phyloP scores from a whole-genome alignment of 2,329 filamentous ascomycete species.

The Hypomyces perniciosus region DNA sequence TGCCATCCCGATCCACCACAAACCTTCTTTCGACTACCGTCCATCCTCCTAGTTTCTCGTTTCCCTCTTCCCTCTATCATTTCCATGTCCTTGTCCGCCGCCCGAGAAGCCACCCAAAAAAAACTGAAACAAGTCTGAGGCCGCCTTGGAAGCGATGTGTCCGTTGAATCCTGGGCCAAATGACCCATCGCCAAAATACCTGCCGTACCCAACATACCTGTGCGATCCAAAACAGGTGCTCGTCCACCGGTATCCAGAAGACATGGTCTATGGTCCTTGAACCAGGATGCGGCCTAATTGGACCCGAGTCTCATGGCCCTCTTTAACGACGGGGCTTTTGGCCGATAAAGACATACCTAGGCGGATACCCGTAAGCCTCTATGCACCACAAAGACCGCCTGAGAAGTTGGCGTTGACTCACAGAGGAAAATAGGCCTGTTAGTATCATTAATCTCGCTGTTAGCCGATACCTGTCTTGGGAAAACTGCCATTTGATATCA shows the following conservation, averaged over 20 bases:
- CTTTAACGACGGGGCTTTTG: slow-evolving; percentile 36
- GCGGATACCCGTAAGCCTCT: slow-evolving; percentile 9
- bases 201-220: no score
- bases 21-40: slow-evolving; percentile 15
- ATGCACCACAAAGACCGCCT: neutral
- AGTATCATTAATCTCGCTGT: neutral
- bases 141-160: no score
- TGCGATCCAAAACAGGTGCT: no score
- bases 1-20: slow-evolving; percentile 7
- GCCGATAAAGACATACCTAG: slow-evolving; percentile 57
- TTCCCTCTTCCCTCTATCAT: slow-evolving; percentile 4
- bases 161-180: no score
- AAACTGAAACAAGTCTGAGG: no score
- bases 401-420: slow-evolving; percentile 32
- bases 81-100: neutral
- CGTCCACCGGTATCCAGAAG: no score
- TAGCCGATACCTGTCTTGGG: neutral
- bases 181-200: no score
- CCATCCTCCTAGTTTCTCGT: slow-evolving; percentile 5
- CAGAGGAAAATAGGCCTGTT: slow-evolving; percentile 56
- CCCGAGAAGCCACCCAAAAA: no score
- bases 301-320: no score
- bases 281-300: no score
- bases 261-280: no score
- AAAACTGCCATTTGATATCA: neutral